Conservation (phyloP, 306 rosid genomes). For the Prunus davidiana region DNA sequence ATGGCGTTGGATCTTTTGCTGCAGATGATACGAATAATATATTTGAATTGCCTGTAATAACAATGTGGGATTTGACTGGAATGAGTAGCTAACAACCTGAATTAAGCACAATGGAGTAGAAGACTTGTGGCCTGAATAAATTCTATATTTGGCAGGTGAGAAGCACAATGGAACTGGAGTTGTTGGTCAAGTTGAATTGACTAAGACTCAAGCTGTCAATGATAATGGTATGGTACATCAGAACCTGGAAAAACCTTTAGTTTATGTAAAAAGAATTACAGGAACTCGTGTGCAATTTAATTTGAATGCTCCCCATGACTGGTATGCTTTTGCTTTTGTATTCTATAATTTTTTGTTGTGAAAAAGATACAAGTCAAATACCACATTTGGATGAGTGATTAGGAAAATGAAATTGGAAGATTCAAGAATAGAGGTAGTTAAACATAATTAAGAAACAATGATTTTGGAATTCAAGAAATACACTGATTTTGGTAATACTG, state of each 20-base stretch:
- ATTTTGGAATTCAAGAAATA: no score
- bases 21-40: not conserved
- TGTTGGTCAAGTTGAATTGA: conserved; percentile 1
- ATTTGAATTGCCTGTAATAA: not conserved
- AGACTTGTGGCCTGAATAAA: not conserved
- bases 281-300: not conserved
- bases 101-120: not conserved
- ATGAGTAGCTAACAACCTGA: not conserved
- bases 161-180: not conserved
- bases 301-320: not conserved
- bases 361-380: not conserved
- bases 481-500: not conserved
- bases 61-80: not conserved
- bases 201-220: not conserved
- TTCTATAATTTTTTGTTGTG: not conserved
- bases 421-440: not conserved
- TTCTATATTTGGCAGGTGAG: conserved; percentile 4
- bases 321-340: not conserved
- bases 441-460: not conserved
- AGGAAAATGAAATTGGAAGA: not conserved
- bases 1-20: not conserved
- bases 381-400: not conserved
- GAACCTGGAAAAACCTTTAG: not conserved
- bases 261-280: not conserved
- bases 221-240: not conserved